Base-by-base conservation (phyloP, 1,284 basidiomycete species). In the Irpex lacteus region DNA sequence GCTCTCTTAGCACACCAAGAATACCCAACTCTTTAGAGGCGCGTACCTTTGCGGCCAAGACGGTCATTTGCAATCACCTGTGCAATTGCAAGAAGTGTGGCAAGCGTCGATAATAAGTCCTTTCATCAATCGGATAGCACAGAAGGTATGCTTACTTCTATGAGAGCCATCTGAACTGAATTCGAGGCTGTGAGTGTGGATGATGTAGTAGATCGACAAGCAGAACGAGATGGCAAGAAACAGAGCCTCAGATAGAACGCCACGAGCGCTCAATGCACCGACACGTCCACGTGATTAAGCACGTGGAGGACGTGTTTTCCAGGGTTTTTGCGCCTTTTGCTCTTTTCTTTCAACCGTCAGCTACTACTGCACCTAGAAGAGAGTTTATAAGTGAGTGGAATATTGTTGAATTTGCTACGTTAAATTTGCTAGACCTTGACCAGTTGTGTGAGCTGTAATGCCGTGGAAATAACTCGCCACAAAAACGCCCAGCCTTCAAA, bases 31-130 rank as follows among this genome's bases (percentile, higher is more conserved):
- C 34, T 36, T 8, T 36, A 36, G 40, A 34, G 60, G 56, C 8
- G 56, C 60, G 64, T 55, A 95, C 96, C 96, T 90, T 98, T 98
- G 65, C 94, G 89, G 58, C 97, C 97, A 62, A 98, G 84, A 74
- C 97, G 91, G 82, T 98, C 96, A 78, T 98, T 98, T 6, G 95
- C 97, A 70, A 97, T 97, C 66, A 98, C 88, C 88, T 98, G 55
- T 32, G 15, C 1, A 11, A 11, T 34, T 36, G 8, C 6, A 8
- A 36, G 44, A 47, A 47, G 44, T 47, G 44, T 47, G 18, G 44
- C 44, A 13, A 47, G 44, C 18, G 44, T 47, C 18, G 44, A 15
- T 47, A 47, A 15, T n/a, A 18, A 47, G 13, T 47, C 18, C 13
- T 18, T n/a, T 18, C 18, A 47, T 47, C 18, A 47, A 18, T 47